Percentiles rank a stretch among this genome's conserved stretches.
Evolutionary conservation across 2,329 filamentous ascomycete genomes (phyloP).

Genomic region (Chaetothyriales sp.): DNA sequence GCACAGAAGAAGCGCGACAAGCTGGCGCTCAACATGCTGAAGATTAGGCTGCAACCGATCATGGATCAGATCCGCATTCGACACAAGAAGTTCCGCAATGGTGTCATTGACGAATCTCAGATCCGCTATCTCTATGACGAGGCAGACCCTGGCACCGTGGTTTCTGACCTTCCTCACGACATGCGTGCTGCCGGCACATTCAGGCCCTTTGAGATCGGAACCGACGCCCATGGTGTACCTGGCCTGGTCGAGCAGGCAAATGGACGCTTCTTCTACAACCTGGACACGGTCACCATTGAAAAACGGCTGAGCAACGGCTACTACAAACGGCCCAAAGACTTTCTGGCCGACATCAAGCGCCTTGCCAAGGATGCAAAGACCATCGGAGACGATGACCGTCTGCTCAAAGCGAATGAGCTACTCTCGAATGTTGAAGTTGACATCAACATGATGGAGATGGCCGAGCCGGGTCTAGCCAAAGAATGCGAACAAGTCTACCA

Average conservation of each 20-base stretch:
- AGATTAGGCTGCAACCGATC: conserved; percentile 78
- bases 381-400: conserved; percentile 67
- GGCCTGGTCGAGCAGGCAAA: conserved; percentile 63
- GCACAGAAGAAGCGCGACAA: conserved; percentile 70
- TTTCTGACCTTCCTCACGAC: conserved; percentile 45
- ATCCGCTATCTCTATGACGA: conserved; percentile 79
- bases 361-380: conserved; percentile 74
- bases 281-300: conserved; percentile 86
- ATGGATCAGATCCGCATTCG: conserved; percentile 93
- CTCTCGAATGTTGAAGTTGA: conserved; percentile 89
- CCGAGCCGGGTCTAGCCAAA: conserved; percentile 46
- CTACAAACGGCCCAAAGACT: conserved; percentile 82
- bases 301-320: conserved; percentile 94
- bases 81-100: conserved; percentile 75
- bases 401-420: conserved; percentile 81
- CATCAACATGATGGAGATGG: conserved; percentile 59
- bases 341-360: conserved; percentile 71
- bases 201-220: conserved; percentile 65
- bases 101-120: conserved; percentile 58
- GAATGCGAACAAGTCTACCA: conserved; percentile 75
- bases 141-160: conserved; percentile 54
- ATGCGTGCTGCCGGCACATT: conserved; percentile 42
- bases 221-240: conserved; percentile 63
- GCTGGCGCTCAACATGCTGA: conserved; percentile 70
- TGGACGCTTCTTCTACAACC: conserved; percentile 84